These are phyloP conservation scores for Golubevia sp. DNA, from an alignment of 1,284 basidiomycete species.

Conservation along the genomic window DNA sequence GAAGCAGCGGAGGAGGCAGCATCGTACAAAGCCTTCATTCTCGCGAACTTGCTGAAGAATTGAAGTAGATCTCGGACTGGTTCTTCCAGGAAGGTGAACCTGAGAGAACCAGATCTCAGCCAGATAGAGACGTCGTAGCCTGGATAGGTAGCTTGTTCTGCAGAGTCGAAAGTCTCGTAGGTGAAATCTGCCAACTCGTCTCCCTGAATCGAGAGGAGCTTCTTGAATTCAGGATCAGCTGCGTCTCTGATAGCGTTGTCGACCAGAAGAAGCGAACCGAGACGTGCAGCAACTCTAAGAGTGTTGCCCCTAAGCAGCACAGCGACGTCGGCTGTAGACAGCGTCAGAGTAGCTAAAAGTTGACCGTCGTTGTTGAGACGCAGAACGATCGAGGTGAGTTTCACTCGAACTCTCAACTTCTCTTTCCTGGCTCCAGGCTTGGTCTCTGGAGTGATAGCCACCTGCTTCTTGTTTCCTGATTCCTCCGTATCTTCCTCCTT, in stretches of 20 bases:
- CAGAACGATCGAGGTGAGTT: constrained; percentile 83
- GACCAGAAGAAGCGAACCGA: constrained; percentile 82
- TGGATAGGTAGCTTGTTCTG: constrained; percentile 68
- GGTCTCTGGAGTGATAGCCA: neutral
- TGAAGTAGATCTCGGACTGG: constrained; percentile 83
- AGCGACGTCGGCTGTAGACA: constrained; percentile 88
- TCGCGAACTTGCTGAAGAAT: constrained; percentile 85
- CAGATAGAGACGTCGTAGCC: constrained; percentile 86
- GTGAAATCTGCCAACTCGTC: constrained; percentile 92
- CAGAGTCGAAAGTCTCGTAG: constrained; percentile 85
- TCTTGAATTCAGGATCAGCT: constrained; percentile 73
- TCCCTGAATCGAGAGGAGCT: constrained; percentile 91
- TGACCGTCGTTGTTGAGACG: constrained; percentile 78
- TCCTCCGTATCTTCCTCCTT: neutral
- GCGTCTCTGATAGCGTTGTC: constrained; percentile 72
- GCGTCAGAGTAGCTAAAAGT: constrained; percentile 80
- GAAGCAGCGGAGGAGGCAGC: constrained; percentile 91
- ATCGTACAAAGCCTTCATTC: constrained; percentile 80
- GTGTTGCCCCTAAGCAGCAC: constrained; percentile 77
- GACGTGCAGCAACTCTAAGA: constrained; percentile 78
- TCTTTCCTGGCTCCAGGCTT: constrained; percentile 49
- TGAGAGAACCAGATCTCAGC: constrained; percentile 87
- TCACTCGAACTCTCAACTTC: constrained; percentile 82
- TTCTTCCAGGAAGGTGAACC: constrained; percentile 84
- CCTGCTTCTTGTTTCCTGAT: neutral